Base-by-base conservation (phyloP, 2,329 filamentous ascomycete species). In the Orbilia brochopaga region DNA sequence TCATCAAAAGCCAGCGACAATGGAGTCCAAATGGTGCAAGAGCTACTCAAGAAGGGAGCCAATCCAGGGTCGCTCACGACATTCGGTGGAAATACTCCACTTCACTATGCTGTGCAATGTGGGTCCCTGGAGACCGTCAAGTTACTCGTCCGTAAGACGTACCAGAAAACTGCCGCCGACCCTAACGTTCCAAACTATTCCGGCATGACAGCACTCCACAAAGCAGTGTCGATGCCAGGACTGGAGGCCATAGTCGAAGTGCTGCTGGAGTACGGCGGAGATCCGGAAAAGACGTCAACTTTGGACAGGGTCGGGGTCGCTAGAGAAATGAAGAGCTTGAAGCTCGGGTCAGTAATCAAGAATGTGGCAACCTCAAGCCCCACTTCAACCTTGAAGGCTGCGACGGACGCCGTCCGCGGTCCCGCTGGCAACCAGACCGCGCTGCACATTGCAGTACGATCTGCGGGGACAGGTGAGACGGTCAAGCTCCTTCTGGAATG, bases 111-210 rank as follows among this genome's bases (percentile, higher is more conserved):
- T 24, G 44, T 62, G 11, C n/a, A 54, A 35, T 48, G 58, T 24
- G 44, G 58, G n/a, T 62, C 24, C 11, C 23, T 62, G 19, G 48
- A 17, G 19, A 62, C 44, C n/a, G 58, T 62, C 32, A 62, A 62
- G 11, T 24, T 32, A 23, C 46, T 62, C 44, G 15, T 60, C 8
- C 27, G 27, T 3, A 32, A 32, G 27, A 32, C 27, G 8, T 4
- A 4, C 8, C 27, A 32, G 8, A 40, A 40, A 24, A 21, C 58
- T 30, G 46, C 15, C 35, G 24, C 24, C n/a, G n/a, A 17, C 17
- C 46, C 19, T 13, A 46, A 54, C 52, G 23, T 24, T 21, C 35
- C 15, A 5, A 62, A 62, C 35, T 30, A 40, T 8, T 17, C 17
- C n/a, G 30, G 46, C 10, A 53, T 27, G 48, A 62, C 58, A 30